Percentiles rank a stretch among this genome's conserved stretches.
Evolutionary conservation across 768 basidiomycete species (phyloP).

Genomic region (Xerocomus brunneocitrinus): DNA sequence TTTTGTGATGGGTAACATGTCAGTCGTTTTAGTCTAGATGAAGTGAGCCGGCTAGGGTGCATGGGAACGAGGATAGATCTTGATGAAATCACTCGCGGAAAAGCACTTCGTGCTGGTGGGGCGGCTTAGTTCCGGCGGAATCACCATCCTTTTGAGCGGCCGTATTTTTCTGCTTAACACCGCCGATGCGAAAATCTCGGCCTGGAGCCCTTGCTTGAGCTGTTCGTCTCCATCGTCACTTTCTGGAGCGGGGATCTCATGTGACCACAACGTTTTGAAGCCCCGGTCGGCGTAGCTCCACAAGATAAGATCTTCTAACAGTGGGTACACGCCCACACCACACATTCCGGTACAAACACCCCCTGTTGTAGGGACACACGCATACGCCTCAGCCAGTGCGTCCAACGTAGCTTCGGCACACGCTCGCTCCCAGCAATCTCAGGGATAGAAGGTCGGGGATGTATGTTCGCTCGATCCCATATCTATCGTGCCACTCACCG

Average conservation of each 20-base stretch:
- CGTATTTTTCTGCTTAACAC: constrained; percentile 29
- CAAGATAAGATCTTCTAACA: constrained; percentile 40
- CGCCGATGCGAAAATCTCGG: constrained; percentile 21
- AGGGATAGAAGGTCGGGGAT: constrained; percentile 46
- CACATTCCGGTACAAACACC: constrained; percentile 9
- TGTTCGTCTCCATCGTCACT: constrained; percentile 12
- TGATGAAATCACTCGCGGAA: constrained; percentile 19
- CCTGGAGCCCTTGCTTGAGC: constrained; percentile 9
- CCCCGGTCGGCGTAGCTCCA: constrained; percentile 47
- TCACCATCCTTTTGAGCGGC: constrained; percentile 32
- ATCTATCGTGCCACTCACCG: background rate
- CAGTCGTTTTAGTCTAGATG: too few relatives aligned
- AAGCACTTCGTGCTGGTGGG: constrained; percentile 11
- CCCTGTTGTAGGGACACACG: constrained; percentile 10
- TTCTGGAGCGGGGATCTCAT: constrained; percentile 24
- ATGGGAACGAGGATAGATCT: constrained; percentile 35
- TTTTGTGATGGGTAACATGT: constrained; percentile 29
- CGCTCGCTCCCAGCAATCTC: constrained; percentile 35
- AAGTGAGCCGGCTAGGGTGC: constrained; percentile 4
- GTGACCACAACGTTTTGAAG: constrained; percentile 32
- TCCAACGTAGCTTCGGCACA: constrained; percentile 41
- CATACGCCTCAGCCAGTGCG: constrained; percentile 37
- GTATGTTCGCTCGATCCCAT: constrained; percentile 27
- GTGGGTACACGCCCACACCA: constrained; percentile 45
- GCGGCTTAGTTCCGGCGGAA: constrained; percentile 3